Percentiles rank a stretch among this genome's conserved stretches.
Evolutionary conservation across 1,284 basidiomycete species (phyloP).

Genomic region (Malassezia obtusa): DNA sequence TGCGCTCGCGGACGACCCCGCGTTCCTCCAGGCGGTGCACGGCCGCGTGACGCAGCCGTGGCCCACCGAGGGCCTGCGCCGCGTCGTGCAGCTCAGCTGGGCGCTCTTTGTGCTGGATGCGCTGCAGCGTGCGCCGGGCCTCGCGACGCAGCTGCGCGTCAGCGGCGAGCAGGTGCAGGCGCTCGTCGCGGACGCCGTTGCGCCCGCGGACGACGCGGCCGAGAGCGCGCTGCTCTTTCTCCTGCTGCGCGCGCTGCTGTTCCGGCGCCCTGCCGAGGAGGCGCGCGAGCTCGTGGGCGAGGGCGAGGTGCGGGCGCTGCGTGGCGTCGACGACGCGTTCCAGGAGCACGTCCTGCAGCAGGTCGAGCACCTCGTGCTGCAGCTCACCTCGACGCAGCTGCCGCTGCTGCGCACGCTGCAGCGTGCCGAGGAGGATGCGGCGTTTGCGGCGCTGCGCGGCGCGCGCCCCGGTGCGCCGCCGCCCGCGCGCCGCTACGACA

Average conservation of each 20-base stretch:
- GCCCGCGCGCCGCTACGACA: conserved; percentile 38
- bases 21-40: conserved; percentile 33
- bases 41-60: conserved; percentile 50
- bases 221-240: conserved; percentile 63
- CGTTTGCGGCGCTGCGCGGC: conserved; percentile 25
- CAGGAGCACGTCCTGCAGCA: conserved; percentile 42
- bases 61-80: conserved; percentile 66
- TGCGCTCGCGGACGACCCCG: conserved; percentile 19
- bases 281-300: conserved; percentile 20
- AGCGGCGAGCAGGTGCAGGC: conserved; percentile 28
- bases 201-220: conserved; percentile 2
- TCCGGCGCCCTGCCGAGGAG: conserved; percentile 56
- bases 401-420: conserved; percentile 42
- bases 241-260: conserved; percentile 46
- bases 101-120: conserved; percentile 55
- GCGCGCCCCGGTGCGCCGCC: conserved; percentile 25
- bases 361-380: conserved; percentile 30
- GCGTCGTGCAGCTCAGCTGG: conserved; percentile 72
- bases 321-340: conserved; percentile 33
- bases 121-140: conserved; percentile 27
- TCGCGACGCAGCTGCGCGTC: conserved; percentile 29
- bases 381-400: conserved; percentile 31
- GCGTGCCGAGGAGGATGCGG: conserved; percentile 44
- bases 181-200: conserved; percentile 16
- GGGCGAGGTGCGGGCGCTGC: conserved; percentile 15